Base-by-base conservation (phyloP, 1,284 basidiomycete species). In the Tremellales sp. region DNA sequence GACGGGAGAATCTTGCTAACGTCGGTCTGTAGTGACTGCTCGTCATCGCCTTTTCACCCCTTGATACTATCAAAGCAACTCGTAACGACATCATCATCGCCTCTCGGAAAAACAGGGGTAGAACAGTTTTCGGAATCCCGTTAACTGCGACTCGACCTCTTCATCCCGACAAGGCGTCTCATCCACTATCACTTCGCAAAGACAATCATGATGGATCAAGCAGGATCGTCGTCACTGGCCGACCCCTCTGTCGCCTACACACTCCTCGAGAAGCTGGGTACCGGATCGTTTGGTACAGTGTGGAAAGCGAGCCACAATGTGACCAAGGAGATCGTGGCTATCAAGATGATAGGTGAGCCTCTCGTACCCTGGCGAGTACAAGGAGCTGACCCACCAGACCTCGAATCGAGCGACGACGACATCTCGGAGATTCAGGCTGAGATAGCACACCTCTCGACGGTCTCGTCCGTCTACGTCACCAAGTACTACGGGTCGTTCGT, bases 391-490 rank as follows among this genome's bases (percentile, higher is more conserved):
- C 12, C 4, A 31, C 35, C 47, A 22, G 76, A 79, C 58, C 72
- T 80, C 42, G 78, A 79, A 56, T 74, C 77, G 70, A 87, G 90
- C 15, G 89, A 93, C 72, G 90, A 96, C 70, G 92, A 96, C 69
- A 96, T 97, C 60, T 84, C 86, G 4, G 92, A 97, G 74, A 98
- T 98, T 48, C 96, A 98, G 69, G 89, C 92, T 68, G 94, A 98
- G 75, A 97, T 98, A 59, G 85, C 90, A 12, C 94, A 89, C 70
- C 80, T 98, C 26, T 89, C 93, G 0, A 89, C 91, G 63, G 96
- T 91, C 76, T 90, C 93, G 68, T 96, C 92, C 8, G 88, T 93
- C 74, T 90, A 89, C 71, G 90, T 98, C 49, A 98, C 94, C 31
- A 81, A 86, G 42, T 98, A 97, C 74, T 97, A 96, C 65, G 94